A percentile compares a stretch with the other conserved stretches of the same genome.
phyloP scores from a whole-genome alignment of 768 basidiomycete species.

The Suillus discolor region DNA sequence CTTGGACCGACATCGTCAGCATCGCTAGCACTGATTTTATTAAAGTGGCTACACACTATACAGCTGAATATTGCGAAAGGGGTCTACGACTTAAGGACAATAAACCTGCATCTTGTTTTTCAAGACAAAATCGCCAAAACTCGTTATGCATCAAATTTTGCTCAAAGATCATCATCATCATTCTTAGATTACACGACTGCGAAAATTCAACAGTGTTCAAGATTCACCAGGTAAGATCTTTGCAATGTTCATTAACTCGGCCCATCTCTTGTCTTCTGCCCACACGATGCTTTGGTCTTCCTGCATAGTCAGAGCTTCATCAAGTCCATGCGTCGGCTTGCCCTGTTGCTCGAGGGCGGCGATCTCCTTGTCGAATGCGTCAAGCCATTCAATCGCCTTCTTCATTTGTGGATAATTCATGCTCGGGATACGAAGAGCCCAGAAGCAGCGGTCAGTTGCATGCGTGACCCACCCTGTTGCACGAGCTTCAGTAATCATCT shows the following conservation, averaged over 20 bases:
- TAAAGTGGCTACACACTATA: no score
- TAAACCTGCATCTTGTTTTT: no score
- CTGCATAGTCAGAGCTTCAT: slow-evolving; percentile 50
- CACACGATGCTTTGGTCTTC: slow-evolving; percentile 56
- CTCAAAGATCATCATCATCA: neutral
- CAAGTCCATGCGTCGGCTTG: slow-evolving; percentile 33
- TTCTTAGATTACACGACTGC: neutral
- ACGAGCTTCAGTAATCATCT: slow-evolving; percentile 1
- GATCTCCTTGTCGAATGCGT: slow-evolving; percentile 48
- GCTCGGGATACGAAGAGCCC: slow-evolving; percentile 58
- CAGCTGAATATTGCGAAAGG: no score
- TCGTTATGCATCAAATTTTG: neutral
- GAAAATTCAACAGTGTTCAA: neutral
- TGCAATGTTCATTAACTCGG: slow-evolving; percentile 44
- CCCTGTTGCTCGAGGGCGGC: slow-evolving; percentile 40
- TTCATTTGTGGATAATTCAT: slow-evolving; percentile 47
- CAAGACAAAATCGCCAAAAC: neutral
- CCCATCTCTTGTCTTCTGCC: slow-evolving; percentile 58
- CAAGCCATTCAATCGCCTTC: slow-evolving; percentile 59
- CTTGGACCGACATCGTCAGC: no score
- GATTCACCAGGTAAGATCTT: slow-evolving; percentile 31
- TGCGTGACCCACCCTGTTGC: slow-evolving; percentile 69
- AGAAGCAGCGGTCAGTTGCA: slow-evolving; percentile 62
- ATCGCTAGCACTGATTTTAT: no score
- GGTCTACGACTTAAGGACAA: no score